phyloP scores from a whole-genome alignment of 2,329 filamentous ascomycete species.

The Trichocomaceae sp. region DNA sequence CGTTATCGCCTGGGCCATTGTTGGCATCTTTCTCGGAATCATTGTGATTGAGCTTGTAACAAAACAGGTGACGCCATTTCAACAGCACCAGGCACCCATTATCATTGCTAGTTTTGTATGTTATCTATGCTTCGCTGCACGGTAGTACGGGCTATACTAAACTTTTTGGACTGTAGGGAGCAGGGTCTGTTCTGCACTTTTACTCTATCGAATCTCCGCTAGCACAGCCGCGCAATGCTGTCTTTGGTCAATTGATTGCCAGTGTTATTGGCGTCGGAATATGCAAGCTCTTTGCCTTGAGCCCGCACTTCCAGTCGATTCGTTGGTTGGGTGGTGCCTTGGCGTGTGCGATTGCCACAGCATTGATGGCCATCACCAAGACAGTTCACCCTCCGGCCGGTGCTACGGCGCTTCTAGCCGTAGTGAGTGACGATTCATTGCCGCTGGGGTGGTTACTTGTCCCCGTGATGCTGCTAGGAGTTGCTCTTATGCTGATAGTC shows the following conservation, averaged over 20 bases:
- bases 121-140: constrained; percentile 17
- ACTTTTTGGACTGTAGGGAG: constrained; percentile 47
- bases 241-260: constrained; percentile 61
- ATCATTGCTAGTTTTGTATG: constrained; percentile 66
- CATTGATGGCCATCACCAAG: constrained; percentile 62
- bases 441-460: constrained; percentile 63
- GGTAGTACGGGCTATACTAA: neutral
- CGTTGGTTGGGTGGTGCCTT: constrained; percentile 61
- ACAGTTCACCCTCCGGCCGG: constrained; percentile 70
- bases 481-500: constrained; percentile 53
- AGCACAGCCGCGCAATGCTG: constrained; percentile 63
- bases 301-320: constrained; percentile 43
- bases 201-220: constrained; percentile 65
- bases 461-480: constrained; percentile 56
- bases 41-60: constrained; percentile 54
- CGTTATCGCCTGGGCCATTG: constrained; percentile 55
- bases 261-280: constrained; percentile 56
- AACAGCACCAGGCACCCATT: constrained; percentile 48
- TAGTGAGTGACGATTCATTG: constrained; percentile 50
- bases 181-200: constrained; percentile 69
- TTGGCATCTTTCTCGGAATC: constrained; percentile 59
- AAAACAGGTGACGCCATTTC: constrained; percentile 49
- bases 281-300: constrained; percentile 58
- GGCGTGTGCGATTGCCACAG: constrained; percentile 57
- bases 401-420: constrained; percentile 64